Base-by-base conservation (phyloP, 345 rosid genomes). In the Schrenkiella parvula region DNA sequence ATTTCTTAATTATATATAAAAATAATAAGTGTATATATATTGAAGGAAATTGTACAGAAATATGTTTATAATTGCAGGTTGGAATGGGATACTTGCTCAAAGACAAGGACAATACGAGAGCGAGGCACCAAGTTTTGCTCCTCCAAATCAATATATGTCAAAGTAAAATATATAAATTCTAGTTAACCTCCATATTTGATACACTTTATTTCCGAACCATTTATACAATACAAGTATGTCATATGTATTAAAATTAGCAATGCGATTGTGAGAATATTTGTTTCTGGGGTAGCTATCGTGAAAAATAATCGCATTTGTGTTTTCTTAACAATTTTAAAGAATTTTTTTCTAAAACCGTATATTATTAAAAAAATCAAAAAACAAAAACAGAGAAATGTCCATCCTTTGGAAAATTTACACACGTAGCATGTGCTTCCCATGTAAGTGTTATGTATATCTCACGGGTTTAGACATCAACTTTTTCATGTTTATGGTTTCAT, bases 41-140 rank as follows among this genome's bases (percentile, higher is more conserved):
- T 38, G 2, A 50, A 39, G 48, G 18, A 9, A 6, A 31, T 41
- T 60, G 19, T 72, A 28, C 50, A 48, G 18, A 15, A 28, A 5
- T 21, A 57, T 66, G 28, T 63, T 21, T n/a, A 80, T 19, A 32
- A 59, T 11, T 64, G 70, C 54, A 78, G 86, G 86, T 56, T 80
- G 84, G 84, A 76, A 74, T 19, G 78, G 79, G 53, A 80, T 78
- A 50, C 71, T 73, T 43, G 82, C 82, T 76, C 71, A 73, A 73
- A 61, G 78, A 55, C 65, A 72, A 60, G 68, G 47, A 59, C 73
- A 70, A 18, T 18, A 44, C 25, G 66, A 9, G 43, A 69, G 51
- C 60, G 63, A 65, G 19, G 61, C 68, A 57, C 57, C 79, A 34
- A 43, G 21, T 5, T 8, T 37, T 64, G 75, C 82, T 70, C 84